Evolutionary conservation across 257 asterid genomes (phyloP).

Genomic region (Lithospermum erythrorhizon): DNA sequence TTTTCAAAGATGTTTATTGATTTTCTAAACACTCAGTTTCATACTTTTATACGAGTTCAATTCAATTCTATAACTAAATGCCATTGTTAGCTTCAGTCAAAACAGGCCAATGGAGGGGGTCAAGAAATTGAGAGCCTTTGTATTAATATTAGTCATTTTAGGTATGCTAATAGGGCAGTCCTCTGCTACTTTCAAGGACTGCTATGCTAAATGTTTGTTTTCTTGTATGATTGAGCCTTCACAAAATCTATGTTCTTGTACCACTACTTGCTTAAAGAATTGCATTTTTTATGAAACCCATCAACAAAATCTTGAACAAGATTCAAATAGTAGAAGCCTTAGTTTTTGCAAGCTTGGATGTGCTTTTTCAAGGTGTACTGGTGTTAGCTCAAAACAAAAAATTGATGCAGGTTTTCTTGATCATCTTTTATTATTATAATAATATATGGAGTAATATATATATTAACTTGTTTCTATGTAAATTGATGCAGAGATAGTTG

Average conservation of each 20-base stretch:
- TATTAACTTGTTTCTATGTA: not conserved
- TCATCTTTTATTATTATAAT: not conserved
- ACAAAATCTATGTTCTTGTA: constrained; percentile 70
- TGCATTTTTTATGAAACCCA: constrained; percentile 56
- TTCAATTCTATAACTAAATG: too few species aligned
- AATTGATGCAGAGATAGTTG: constrained; percentile 3
- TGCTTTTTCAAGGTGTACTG: constrained; percentile 67
- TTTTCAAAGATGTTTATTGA: not conserved
- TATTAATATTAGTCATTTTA: constrained; percentile 22
- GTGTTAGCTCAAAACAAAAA: constrained; percentile 40
- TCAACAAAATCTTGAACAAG: constrained; percentile 16
- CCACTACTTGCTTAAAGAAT: constrained; percentile 73
- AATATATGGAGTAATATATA: not conserved
- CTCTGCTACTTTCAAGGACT: constrained; percentile 56
- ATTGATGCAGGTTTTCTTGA: constrained; percentile 39
- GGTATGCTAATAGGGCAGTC: constrained; percentile 33
- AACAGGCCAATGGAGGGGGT: constrained; percentile 25
- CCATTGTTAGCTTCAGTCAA: not conserved
- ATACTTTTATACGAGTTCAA: not conserved
- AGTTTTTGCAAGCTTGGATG: constrained; percentile 86
- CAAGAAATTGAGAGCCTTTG: constrained; percentile 26
- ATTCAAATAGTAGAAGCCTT: constrained; percentile 20
- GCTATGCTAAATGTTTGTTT: constrained; percentile 82
- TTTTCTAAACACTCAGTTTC: not conserved
- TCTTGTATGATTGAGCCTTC: constrained; percentile 86